phyloP scores from a whole-genome alignment of 2,329 filamentous ascomycete species.

The Curvularia spicifera region DNA sequence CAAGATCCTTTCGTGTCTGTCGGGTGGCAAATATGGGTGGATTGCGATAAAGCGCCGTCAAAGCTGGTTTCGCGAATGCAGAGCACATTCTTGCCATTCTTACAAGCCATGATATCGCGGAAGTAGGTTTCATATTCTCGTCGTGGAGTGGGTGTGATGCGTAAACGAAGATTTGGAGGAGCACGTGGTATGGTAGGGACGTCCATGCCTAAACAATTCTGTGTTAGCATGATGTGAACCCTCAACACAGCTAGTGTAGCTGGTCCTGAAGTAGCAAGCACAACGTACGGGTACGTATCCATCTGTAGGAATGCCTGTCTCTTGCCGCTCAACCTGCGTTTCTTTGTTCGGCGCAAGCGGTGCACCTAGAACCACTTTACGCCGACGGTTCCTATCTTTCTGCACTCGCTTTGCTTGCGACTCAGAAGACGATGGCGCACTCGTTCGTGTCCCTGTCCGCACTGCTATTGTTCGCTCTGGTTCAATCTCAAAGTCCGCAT shows the following conservation, averaged over 20 bases:
- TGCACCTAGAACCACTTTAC: conserved; percentile 31
- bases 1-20: conserved; percentile 54
- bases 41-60: conserved; percentile 73
- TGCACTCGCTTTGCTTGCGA: conserved; percentile 16
- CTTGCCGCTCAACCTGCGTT: conserved; percentile 7
- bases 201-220: conserved; percentile 41
- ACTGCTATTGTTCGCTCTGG: conserved; percentile 23
- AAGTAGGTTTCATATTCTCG: conserved; percentile 52
- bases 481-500: conserved; percentile 36
- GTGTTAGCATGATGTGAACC: background rate
- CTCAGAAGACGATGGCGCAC: conserved; percentile 15
- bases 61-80: conserved; percentile 72
- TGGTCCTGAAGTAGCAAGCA: background rate
- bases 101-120: conserved; percentile 67
- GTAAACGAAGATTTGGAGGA: conserved; percentile 72
- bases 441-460: conserved; percentile 16
- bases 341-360: conserved; percentile 34
- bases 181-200: conserved; percentile 69
- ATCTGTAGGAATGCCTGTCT: conserved; percentile 34
- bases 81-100: conserved; percentile 66
- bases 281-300: conserved; percentile 28
- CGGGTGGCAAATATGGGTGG: conserved; percentile 66
- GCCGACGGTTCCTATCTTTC: conserved; percentile 16
- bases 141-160: conserved; percentile 66
- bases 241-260: background rate